Conservation (phyloP, 2,329 filamentous ascomycete genomes). For the Fusarium hostae region DNA sequence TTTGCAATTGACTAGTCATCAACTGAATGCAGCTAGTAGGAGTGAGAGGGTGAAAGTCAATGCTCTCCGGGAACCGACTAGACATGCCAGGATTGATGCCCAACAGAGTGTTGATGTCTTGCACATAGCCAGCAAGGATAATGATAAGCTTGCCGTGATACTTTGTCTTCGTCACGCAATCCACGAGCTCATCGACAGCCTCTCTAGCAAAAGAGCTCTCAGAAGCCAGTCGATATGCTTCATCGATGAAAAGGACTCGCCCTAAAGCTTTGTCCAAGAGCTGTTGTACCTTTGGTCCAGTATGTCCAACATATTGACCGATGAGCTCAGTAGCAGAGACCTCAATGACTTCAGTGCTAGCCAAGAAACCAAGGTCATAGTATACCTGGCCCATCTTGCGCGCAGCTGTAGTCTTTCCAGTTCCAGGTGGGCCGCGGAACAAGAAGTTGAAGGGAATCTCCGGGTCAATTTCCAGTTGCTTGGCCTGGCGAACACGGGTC, state of each 20-base stretch:
- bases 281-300: conserved; percentile 70
- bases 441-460: conserved; percentile 75
- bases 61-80: conserved; percentile 71
- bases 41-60: conserved; percentile 64
- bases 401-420: conserved; percentile 79
- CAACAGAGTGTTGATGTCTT: conserved; percentile 73
- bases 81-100: conserved; percentile 70
- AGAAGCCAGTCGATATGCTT: conserved; percentile 70
- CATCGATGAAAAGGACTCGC: conserved; percentile 76
- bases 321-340: conserved; percentile 76
- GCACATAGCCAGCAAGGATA: conserved; percentile 75
- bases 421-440: conserved; percentile 73
- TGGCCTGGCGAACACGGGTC: conserved; percentile 51
- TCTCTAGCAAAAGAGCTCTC: conserved; percentile 65
- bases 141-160: conserved; percentile 71
- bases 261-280: conserved; percentile 71
- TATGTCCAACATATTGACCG: conserved; percentile 75
- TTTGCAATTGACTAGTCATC: conserved; percentile 53
- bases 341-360: conserved; percentile 69
- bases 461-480: conserved; percentile 44
- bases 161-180: conserved; percentile 63
- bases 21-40: conserved; percentile 54
- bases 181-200: conserved; percentile 65
- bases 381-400: conserved; percentile 80
- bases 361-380: conserved; percentile 78